Base-by-base conservation (phyloP, 306 rosid genomes). In the Dalbergia cochinchinensis region DNA sequence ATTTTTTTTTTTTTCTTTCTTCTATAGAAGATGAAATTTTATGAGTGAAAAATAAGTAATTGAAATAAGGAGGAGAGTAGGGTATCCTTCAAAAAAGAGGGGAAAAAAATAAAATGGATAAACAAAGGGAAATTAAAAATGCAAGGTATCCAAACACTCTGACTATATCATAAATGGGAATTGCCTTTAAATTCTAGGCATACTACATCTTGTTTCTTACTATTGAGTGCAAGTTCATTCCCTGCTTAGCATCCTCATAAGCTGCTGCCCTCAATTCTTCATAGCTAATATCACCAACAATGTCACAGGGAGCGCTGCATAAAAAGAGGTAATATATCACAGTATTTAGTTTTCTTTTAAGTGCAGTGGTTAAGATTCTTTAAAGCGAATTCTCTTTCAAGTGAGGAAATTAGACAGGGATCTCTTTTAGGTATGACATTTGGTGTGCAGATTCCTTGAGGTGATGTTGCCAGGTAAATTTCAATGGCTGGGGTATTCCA, bases 221-320 rank as follows among this genome's bases (percentile, higher is more conserved):
- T 65, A 94, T 92, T 62, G 90, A 85, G 73, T 85, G 94, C 68
- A 91, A 85, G 74, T 69, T 80, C 89, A 88, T 66, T 69, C 99
- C 98, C 3, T 54, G 83, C 75, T 83, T 91, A 37, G 95, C 92
- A 81, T 95, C 98, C 81, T 91, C 96, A 33, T 95, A 95, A 58
- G 99, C 99, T 22, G 87, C 85, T 48, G 89, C 87, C 69, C 99
- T 80, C 86, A 95, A 74, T 88, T 95, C 98, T 90, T 95, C 97
- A 35, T 79, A 91, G 87, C 99, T 95, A 76, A 90, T 78, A 85
- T 95, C 99, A 61, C 97, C 99, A 78, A 83, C 77, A 65, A 95
- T 92, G 79, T 95, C 99, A 84, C 99, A 92, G 71, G 92, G 90
- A 62, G 57, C 83, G 79, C 97, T 94, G 89, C 83, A 83, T 71